Conservation (phyloP, 2,329 filamentous ascomycete genomes). For the Talaromyces sp. region DNA sequence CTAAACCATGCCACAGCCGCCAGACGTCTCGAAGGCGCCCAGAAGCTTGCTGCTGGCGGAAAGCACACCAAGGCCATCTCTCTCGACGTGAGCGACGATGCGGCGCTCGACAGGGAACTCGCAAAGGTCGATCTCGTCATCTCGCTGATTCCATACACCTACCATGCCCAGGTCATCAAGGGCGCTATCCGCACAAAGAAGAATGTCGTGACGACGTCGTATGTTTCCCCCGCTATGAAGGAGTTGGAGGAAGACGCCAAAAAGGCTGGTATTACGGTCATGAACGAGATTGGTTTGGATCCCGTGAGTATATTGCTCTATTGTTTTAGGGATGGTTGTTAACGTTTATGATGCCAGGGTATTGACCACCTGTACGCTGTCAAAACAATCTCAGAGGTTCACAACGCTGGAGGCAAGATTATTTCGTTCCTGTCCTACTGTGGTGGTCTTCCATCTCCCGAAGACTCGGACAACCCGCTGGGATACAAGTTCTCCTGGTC, state of each 20-base stretch:
- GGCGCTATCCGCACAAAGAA: constrained; percentile 89
- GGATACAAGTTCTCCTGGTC: constrained; percentile 90
- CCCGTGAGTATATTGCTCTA: constrained; percentile 18
- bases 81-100: constrained; percentile 72
- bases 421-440: constrained; percentile 77
- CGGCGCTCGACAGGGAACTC: constrained; percentile 73
- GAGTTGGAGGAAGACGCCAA: constrained; percentile 79
- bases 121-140: constrained; percentile 74
- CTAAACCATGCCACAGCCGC: constrained; percentile 54
- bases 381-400: constrained; percentile 75
- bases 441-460: constrained; percentile 64
- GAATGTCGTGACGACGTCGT: constrained; percentile 91
- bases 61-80: constrained; percentile 69
- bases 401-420: constrained; percentile 80
- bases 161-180: constrained; percentile 86
- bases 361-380: constrained; percentile 64
- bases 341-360: constrained; percentile 15
- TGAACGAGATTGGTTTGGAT: constrained; percentile 85
- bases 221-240: constrained; percentile 87
- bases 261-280: constrained; percentile 88
- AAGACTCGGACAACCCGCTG: constrained; percentile 79
- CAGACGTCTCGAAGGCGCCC: constrained; percentile 69
- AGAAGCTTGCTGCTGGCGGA: constrained; percentile 68
- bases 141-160: constrained; percentile 84
- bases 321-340: background rate